Percentiles rank a stretch among this genome's conserved stretches.
These are phyloP conservation scores for Phytopythium boreale DNA, from an alignment of 352 stramenopile species.

Conservation along the genomic window DNA sequence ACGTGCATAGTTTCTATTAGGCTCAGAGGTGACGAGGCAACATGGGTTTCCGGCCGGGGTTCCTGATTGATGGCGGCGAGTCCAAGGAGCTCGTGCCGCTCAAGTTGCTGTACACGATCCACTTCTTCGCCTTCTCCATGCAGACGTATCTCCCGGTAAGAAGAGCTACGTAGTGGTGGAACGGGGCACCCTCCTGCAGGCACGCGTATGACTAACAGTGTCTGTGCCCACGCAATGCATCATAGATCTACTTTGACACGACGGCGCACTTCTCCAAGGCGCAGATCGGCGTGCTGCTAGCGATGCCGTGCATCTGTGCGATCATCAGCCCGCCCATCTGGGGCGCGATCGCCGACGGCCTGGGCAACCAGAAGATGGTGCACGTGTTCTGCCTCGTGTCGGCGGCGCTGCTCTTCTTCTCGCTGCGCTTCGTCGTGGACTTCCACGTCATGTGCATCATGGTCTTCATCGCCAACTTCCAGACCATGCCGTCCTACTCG, in stretches of 20 bases:
- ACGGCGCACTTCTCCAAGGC: constrained; percentile 51
- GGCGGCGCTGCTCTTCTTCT: constrained; percentile 42
- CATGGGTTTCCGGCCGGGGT: constrained; percentile 30
- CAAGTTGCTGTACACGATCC: constrained; percentile 70
- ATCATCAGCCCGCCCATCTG: constrained; percentile 39
- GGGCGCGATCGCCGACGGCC: constrained; percentile 35
- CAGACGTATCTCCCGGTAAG: constrained; percentile 62
- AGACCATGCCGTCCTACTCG: constrained; percentile 38
- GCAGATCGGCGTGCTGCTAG: constrained; percentile 37
- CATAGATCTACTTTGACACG: constrained; percentile 64
- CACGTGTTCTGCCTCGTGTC: constrained; percentile 41
- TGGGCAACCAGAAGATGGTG: constrained; percentile 38
- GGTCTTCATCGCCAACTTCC: constrained; percentile 48
- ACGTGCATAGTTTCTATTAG: background rate
- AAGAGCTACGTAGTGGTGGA: too few relatives aligned
- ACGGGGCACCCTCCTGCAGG: too few relatives aligned
- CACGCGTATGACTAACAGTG: too few relatives aligned
- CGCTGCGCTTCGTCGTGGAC: constrained; percentile 36
- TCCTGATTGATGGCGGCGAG: constrained; percentile 63
- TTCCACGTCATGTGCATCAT: constrained; percentile 41
- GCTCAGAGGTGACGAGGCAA: background rate
- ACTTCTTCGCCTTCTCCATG: constrained; percentile 64
- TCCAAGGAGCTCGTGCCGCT: constrained; percentile 56
- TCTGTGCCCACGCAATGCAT: too few relatives aligned
- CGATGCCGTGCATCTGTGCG: constrained; percentile 42